These are phyloP conservation scores for Elsinoe arachidis DNA, from an alignment of 2,329 filamentous ascomycete genomes.

Conservation along the genomic window DNA sequence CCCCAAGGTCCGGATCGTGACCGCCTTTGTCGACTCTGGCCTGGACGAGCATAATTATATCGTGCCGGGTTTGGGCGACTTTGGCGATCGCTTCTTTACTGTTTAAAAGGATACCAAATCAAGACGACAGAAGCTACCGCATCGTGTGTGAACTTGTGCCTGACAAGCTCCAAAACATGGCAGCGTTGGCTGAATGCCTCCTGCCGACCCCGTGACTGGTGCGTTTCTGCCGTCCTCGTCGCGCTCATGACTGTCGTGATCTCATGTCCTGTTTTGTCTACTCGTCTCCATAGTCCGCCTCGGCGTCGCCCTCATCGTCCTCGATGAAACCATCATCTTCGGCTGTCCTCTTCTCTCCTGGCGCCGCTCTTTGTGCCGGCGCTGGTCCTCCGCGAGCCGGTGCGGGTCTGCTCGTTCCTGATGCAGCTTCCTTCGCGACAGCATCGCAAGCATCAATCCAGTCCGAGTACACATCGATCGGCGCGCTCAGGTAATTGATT, in stretches of 20 bases:
- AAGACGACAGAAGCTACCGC: not conserved
- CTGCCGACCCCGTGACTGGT: not conserved
- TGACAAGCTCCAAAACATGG: too few species aligned
- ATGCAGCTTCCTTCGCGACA: conserved; percentile 51
- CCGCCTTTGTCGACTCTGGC: conserved; percentile 93
- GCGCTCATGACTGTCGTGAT: not conserved
- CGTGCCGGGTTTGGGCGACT: conserved; percentile 85
- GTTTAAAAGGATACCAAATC: conserved; percentile 43
- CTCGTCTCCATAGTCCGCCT: conserved; percentile 28
- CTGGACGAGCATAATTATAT: conserved; percentile 99
- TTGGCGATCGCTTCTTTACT: conserved; percentile 93
- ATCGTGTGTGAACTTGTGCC: too few species aligned
- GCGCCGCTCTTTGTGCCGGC: conserved; percentile 16
- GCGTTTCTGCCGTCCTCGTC: not conserved
- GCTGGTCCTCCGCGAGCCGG: conserved; percentile 14
- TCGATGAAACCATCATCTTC: conserved; percentile 30
- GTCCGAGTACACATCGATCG: conserved; percentile 93
- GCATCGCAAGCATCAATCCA: conserved; percentile 93
- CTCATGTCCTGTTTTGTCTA: conserved; percentile 3
- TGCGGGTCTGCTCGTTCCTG: conserved; percentile 18
- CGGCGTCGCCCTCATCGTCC: conserved; percentile 28
- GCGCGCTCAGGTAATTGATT: conserved; percentile 85
- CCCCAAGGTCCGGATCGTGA: conserved; percentile 82
- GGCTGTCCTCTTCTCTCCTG: conserved; percentile 24
- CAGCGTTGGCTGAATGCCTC: not conserved